Conservation (phyloP, 2,329 filamentous ascomycete species). For the Clarireedia paspali region DNA sequence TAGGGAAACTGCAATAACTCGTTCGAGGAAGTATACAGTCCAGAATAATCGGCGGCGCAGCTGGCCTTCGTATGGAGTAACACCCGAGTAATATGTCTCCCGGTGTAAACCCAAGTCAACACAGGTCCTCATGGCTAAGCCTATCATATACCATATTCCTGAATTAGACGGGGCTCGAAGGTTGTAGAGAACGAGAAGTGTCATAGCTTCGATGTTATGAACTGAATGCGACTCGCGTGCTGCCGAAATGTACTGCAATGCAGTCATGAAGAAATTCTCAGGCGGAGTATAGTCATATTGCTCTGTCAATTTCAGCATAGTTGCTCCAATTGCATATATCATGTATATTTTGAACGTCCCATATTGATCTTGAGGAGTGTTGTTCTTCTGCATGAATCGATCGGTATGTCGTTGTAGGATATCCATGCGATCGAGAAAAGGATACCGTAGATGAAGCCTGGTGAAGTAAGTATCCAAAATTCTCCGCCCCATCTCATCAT, state of each 20-base stretch:
- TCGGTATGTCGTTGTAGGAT: slow-evolving; percentile 37
- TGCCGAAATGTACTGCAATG: slow-evolving; percentile 40
- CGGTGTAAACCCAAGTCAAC: slow-evolving; percentile 45
- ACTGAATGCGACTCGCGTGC: slow-evolving; percentile 41
- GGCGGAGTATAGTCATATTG: slow-evolving; percentile 34
- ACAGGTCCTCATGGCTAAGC: slow-evolving; percentile 44
- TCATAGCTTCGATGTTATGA: slow-evolving; percentile 45
- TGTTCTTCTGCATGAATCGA: slow-evolving; percentile 31
- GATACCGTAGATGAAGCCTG: slow-evolving; percentile 40
- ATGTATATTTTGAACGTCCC: slow-evolving; percentile 44
- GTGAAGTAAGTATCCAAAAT: slow-evolving; percentile 39
- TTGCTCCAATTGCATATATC: slow-evolving; percentile 44
- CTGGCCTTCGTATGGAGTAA: slow-evolving; percentile 36
- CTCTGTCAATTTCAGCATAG: slow-evolving; percentile 40
- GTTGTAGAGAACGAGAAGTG: slow-evolving; percentile 41
- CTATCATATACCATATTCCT: slow-evolving; percentile 47
- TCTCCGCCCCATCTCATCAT: slow-evolving; percentile 36
- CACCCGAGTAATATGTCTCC: slow-evolving; percentile 36
- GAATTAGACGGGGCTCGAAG: slow-evolving; percentile 42
- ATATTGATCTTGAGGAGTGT: slow-evolving; percentile 35
- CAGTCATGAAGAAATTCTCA: slow-evolving; percentile 41
- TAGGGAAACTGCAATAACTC: slow-evolving; percentile 42
- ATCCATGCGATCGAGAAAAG: slow-evolving; percentile 40
- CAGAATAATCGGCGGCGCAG: slow-evolving; percentile 42
- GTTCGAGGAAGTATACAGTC: slow-evolving; percentile 43